phyloP scores from a whole-genome alignment of 176 grass and related monocot species.

The Echinochloa phyllopogon region DNA sequence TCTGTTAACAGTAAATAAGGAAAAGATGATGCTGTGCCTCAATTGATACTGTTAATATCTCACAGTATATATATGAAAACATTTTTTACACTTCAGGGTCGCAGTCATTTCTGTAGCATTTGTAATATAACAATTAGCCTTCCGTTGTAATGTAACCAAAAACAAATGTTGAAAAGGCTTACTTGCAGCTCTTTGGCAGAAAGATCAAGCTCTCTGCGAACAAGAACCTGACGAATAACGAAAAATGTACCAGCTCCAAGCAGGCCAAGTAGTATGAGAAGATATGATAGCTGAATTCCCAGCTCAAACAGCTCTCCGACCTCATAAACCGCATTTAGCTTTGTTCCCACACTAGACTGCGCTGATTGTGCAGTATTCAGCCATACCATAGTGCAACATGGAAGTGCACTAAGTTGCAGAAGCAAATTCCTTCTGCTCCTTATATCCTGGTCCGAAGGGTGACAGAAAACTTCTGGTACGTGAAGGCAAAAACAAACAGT shows the following conservation, averaged over 20 bases:
- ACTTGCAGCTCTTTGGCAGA: conserved; percentile 99
- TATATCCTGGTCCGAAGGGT: conserved; percentile 5
- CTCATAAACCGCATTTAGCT: conserved; percentile 76
- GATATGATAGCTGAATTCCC: conserved; percentile 91
- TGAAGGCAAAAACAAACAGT: neutral
- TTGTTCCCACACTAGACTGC: conserved; percentile 68
- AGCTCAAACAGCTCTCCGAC: conserved; percentile 91
- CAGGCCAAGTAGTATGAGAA: conserved; percentile 80
- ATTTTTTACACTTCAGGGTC: neutral
- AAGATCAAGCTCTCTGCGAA: conserved; percentile 95
- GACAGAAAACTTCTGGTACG: conserved; percentile 11
- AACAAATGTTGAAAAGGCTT: conserved; percentile 31
- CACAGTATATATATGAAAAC: neutral
- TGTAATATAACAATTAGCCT: neutral
- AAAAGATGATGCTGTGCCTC: neutral
- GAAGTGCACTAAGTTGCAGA: conserved; percentile 43
- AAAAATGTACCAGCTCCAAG: conserved; percentile 92
- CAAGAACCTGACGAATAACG: conserved; percentile 92
- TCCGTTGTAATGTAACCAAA: conserved; percentile 1
- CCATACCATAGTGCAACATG: conserved; percentile 69
- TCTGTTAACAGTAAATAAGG: neutral
- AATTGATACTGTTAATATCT: neutral
- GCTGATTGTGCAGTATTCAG: conserved; percentile 60
- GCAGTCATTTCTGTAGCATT: neutral
- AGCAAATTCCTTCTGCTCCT: conserved; percentile 42